Conservation (phyloP, 257 asterid species). For the Leptodermis oblonga region DNA sequence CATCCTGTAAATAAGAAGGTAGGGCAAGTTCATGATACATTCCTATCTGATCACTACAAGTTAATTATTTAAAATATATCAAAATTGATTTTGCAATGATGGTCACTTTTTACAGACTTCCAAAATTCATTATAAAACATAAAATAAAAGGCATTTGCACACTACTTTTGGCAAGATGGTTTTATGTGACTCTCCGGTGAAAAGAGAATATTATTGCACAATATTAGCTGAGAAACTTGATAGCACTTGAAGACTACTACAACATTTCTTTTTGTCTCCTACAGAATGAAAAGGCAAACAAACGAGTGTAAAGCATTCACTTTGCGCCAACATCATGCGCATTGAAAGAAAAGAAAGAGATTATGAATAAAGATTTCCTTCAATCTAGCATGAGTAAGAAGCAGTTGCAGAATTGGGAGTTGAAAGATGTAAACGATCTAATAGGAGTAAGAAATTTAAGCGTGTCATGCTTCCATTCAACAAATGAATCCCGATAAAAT, state of each 20-base stretch:
- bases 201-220: background rate
- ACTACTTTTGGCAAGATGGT: background rate
- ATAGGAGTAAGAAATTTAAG: background rate
- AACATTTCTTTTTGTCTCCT: background rate
- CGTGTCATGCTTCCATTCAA: background rate
- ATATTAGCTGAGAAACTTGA: background rate
- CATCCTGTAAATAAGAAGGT: slow-evolving; percentile 35
- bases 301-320: background rate
- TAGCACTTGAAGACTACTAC: too few species aligned
- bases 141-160: background rate
- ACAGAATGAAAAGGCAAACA: background rate
- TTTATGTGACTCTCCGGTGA: too few species aligned
- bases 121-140: background rate
- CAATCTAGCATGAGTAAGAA: too few species aligned
- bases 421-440: background rate
- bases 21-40: background rate
- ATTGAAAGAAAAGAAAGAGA: background rate
- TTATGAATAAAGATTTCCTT: background rate
- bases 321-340: background rate
- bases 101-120: background rate
- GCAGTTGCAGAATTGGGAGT: background rate
- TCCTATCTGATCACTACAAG: background rate
- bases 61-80: background rate
- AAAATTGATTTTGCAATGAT: background rate
- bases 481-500: background rate